Percentiles rank a stretch among this genome's conserved stretches.
Evolutionary conservation across 768 basidiomycete species (phyloP).

Genomic region (Tricholoma hemisulphureum): DNA sequence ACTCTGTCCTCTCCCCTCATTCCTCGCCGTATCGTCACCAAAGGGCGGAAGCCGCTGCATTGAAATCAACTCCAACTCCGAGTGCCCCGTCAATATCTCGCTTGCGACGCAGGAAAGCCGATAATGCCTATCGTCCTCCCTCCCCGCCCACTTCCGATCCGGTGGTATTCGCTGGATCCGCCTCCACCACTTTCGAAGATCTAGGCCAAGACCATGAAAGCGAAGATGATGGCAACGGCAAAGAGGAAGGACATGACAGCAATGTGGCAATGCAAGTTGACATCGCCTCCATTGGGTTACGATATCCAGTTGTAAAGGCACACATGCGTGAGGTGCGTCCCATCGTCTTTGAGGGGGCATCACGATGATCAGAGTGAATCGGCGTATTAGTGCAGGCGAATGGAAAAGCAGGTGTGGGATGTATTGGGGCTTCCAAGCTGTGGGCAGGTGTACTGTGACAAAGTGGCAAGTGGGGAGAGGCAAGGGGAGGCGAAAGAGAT

Average conservation of each 20-base stretch:
- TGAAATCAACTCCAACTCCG: too few relatives aligned
- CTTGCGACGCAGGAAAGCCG: neutral
- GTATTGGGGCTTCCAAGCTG: conserved; percentile 18
- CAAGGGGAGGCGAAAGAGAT: conserved; percentile 1
- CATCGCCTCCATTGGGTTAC: neutral
- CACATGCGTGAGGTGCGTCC: neutral
- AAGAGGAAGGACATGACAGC: neutral
- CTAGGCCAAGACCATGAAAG: neutral
- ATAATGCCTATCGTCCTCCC: conserved; percentile 3
- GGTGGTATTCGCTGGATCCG: neutral
- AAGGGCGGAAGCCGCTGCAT: conserved; percentile 1
- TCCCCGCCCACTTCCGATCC: conserved; percentile 4
- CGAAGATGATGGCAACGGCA: neutral
- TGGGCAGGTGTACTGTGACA: conserved; percentile 17
- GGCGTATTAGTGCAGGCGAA: conserved; percentile 14
- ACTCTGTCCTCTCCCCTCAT: neutral
- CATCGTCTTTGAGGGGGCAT: neutral
- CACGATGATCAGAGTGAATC: neutral
- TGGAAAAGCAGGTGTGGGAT: conserved; percentile 13
- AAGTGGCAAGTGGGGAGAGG: neutral
- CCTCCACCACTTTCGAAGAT: neutral
- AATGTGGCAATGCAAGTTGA: neutral
- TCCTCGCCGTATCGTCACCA: conserved; percentile 4
- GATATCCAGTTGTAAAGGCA: neutral
- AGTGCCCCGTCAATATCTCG: neutral